Percentiles rank a stretch among this genome's conserved stretches.
Conservation (phyloP, 495 filamentous ascomycete genomes). For the Daldinia caldariorum region DNA sequence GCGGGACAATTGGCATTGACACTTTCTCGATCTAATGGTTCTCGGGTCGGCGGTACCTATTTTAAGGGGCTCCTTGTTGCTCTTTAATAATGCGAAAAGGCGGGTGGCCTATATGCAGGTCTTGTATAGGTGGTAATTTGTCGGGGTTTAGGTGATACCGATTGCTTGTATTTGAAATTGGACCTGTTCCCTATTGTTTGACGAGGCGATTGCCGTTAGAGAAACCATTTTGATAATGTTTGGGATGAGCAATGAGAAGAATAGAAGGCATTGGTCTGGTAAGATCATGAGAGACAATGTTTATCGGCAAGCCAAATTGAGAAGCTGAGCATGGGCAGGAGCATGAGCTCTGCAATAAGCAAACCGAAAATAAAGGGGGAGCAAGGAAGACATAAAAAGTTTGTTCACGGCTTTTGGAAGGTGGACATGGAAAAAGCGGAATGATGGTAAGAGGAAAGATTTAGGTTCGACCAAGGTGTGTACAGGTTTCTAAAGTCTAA, state of each 20-base stretch:
- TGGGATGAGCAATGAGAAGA: conserved; percentile 46
- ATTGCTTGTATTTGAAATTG: conserved; percentile 31
- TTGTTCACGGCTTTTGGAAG: conserved; percentile 50
- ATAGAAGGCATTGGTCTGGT: conserved; percentile 41
- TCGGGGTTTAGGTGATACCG: conserved; percentile 44
- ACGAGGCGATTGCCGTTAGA: conserved; percentile 64
- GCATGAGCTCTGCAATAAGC: conserved; percentile 51
- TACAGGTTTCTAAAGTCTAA: conserved; percentile 6
- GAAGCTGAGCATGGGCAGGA: conserved; percentile 48
- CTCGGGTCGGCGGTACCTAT: not conserved
- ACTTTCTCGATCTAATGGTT: not conserved
- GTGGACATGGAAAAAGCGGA: conserved; percentile 46
- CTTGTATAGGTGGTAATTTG: conserved; percentile 21
- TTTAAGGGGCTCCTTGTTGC: not conserved
- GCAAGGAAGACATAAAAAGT: conserved; percentile 44
- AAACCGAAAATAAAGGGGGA: conserved; percentile 41
- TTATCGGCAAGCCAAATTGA: conserved; percentile 49
- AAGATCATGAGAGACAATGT: conserved; percentile 41
- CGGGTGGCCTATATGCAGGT: conserved; percentile 22
- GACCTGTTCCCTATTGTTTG: conserved; percentile 57
- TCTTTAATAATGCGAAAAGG: conserved; percentile 17
- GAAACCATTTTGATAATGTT: conserved; percentile 50
- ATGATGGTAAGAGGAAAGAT: conserved; percentile 37
- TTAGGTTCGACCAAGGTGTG: conserved; percentile 33
- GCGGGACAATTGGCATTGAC: not conserved